These are phyloP conservation scores for Tolypocladium paradoxum DNA, from an alignment of 2,329 filamentous ascomycete genomes.

Conservation along the genomic window DNA sequence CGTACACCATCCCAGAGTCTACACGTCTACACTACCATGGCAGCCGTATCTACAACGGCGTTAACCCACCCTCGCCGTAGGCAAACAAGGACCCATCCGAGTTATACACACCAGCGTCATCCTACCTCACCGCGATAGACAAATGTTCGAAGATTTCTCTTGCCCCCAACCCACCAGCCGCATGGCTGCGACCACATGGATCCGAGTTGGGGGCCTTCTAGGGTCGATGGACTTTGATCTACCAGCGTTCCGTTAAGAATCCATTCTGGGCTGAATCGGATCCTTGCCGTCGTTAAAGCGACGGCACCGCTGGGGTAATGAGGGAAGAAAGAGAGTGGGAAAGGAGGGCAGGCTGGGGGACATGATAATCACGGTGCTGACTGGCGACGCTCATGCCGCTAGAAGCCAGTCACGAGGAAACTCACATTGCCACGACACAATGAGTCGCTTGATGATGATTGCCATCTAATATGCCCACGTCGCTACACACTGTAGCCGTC, in stretches of 20 bases:
- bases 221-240: conserved; percentile 35
- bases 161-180: conserved; percentile 25
- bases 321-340: not conserved
- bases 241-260: conserved; percentile 78
- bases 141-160: conserved; percentile 31
- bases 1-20: not conserved
- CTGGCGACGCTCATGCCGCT: not conserved
- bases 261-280: conserved; percentile 56
- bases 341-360: not conserved
- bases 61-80: not conserved
- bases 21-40: not conserved
- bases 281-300: conserved; percentile 59
- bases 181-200: conserved; percentile 13
- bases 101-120: not conserved
- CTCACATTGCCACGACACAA: not conserved
- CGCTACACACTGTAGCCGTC: not conserved
- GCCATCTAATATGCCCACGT: not conserved
- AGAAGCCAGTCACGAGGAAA: not conserved
- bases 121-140: not conserved
- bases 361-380: not conserved
- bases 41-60: not conserved
- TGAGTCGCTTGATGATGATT: not conserved
- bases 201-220: conserved; percentile 27
- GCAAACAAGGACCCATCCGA: not conserved
- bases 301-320: conserved; percentile 58